Percentiles rank a stretch among this genome's conserved stretches.
Conservation (phyloP, 1,139 yeast genomes). For the Scheffersomyces lignicola region DNA sequence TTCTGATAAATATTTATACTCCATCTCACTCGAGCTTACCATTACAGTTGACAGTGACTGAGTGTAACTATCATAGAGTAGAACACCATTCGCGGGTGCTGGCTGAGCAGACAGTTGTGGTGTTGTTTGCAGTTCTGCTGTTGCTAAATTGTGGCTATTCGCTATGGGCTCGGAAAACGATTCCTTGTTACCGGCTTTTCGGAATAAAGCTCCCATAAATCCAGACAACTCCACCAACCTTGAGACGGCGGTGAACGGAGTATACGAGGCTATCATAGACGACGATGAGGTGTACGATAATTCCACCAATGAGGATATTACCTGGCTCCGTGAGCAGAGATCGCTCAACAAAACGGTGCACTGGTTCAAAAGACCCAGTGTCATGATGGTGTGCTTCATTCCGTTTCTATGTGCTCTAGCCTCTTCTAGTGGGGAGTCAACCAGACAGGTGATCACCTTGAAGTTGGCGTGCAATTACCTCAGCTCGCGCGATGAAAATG, state of each 20-base stretch:
- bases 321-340: conserved; percentile 42
- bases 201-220: conserved; percentile 4
- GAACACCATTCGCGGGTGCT: too few relatives aligned
- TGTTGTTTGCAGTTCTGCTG: too few relatives aligned
- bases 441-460: conserved; percentile 32
- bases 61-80: too few relatives aligned
- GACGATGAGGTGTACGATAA: conserved; percentile 21
- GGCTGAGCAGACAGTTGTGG: too few relatives aligned
- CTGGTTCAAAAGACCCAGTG: conserved; percentile 38
- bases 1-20: too few relatives aligned
- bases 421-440: conserved; percentile 32
- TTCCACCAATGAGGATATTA: conserved; percentile 36
- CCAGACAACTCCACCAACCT: conserved; percentile 5
- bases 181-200: neutral
- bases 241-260: conserved; percentile 25
- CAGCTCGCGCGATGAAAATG: conserved; percentile 12
- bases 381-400: conserved; percentile 28
- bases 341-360: conserved; percentile 30
- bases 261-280: conserved; percentile 29
- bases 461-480: conserved; percentile 40
- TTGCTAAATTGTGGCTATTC: too few relatives aligned
- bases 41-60: too few relatives aligned
- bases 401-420: conserved; percentile 31
- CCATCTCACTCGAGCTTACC: too few relatives aligned
- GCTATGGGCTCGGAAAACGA: conserved; percentile 5